Conservation (phyloP, 148 eudicot species). For the Polygonum aviculare region DNA sequence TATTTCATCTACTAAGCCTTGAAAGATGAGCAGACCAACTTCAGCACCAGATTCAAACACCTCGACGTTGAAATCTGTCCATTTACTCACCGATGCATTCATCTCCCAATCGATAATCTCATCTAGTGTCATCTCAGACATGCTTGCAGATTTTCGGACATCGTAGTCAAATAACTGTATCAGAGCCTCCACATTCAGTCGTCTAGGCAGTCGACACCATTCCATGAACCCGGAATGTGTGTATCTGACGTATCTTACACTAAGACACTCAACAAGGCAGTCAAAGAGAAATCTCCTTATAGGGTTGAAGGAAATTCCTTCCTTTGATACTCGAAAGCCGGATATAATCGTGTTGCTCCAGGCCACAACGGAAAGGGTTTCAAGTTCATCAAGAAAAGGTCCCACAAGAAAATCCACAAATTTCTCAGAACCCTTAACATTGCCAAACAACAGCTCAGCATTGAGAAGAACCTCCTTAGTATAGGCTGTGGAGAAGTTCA, state of each 20-base stretch:
- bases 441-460: constrained; percentile 47
- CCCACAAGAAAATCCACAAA: constrained; percentile 39
- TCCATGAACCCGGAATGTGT: constrained; percentile 30
- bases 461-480: constrained; percentile 50
- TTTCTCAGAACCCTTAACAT: constrained; percentile 18
- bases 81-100: constrained; percentile 56
- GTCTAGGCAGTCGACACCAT: constrained; percentile 37
- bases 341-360: constrained; percentile 40
- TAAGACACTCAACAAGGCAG: constrained; percentile 60
- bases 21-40: constrained; percentile 39
- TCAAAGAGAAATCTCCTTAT: constrained; percentile 54
- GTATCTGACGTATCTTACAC: constrained; percentile 32
- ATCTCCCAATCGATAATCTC: constrained; percentile 64
- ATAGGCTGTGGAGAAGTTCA: constrained; percentile 33
- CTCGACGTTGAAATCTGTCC: constrained; percentile 71
- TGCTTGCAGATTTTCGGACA: constrained; percentile 52
- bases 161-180: constrained; percentile 45
- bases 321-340: constrained; percentile 36
- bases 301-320: constrained; percentile 21
- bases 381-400: constrained; percentile 58
- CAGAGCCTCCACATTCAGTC: constrained; percentile 32
- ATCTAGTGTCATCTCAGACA: constrained; percentile 38
- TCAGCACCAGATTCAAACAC: constrained; percentile 48
- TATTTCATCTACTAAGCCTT: constrained; percentile 62
- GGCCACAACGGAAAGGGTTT: constrained; percentile 42